Conservation (phyloP, 192 early-diverging fungal species). For the Obelidium mucronatum region DNA sequence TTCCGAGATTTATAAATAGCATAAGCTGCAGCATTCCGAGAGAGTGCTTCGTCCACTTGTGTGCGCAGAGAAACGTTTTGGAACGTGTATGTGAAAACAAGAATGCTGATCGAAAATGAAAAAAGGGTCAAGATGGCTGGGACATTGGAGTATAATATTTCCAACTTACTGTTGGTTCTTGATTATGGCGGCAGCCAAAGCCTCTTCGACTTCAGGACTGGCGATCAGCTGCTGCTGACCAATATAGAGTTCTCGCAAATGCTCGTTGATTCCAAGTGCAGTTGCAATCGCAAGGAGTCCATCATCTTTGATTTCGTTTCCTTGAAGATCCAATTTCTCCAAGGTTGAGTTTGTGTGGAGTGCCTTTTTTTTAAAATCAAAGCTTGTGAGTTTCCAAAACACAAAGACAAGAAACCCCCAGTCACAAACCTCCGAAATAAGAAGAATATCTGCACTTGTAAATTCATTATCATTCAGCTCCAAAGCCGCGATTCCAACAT, state of each 20-base stretch:
- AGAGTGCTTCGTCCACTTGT: neutral
- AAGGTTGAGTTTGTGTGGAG: conserved; percentile 8
- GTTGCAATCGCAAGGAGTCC: neutral
- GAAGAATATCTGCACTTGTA: conserved; percentile 22
- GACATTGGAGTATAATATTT: too few species aligned
- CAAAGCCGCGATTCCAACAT: conserved; percentile 4
- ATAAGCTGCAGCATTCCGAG: neutral
- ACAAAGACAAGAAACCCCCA: neutral
- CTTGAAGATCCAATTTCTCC: conserved; percentile 18
- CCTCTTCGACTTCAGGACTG: neutral
- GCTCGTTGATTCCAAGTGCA: conserved; percentile 11
- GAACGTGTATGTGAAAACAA: conserved; percentile 2
- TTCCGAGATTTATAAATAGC: neutral
- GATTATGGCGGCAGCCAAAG: conserved; percentile 5
- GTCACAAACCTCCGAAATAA: neutral
- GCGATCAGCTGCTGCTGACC: conserved; percentile 9
- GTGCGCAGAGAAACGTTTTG: neutral
- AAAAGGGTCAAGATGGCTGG: too few species aligned
- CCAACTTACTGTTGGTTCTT: conserved; percentile 5
- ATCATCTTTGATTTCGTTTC: conserved; percentile 19
- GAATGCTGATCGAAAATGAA: neutral
- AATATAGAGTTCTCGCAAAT: conserved; percentile 15
- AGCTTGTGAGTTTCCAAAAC: neutral
- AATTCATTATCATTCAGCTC: conserved; percentile 8
- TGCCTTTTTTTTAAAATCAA: conserved; percentile 3